A percentile compares a stretch with the other conserved stretches of the same genome.
These are phyloP conservation scores for Chiua sp. DNA, from an alignment of 1,284 basidiomycete genomes.

Conservation along the genomic window DNA sequence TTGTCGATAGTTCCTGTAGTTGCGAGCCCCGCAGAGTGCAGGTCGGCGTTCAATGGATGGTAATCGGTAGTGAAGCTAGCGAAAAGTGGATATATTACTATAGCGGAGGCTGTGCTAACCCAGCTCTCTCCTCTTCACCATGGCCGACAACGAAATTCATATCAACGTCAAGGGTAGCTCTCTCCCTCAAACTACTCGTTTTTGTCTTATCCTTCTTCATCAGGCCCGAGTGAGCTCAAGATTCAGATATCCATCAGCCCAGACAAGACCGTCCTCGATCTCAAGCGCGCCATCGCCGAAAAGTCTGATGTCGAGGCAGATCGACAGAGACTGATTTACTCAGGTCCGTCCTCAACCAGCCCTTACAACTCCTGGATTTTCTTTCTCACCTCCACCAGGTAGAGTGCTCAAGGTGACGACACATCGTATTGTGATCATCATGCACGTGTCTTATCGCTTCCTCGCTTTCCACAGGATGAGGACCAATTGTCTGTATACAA, in stretches of 20 bases:
- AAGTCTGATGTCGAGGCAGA: conserved; percentile 87
- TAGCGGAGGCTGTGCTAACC: conserved; percentile 25
- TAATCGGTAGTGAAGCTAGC: conserved; percentile 8
- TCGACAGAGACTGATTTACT: conserved; percentile 87
- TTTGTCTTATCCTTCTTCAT: not conserved
- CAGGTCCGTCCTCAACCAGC: conserved; percentile 54
- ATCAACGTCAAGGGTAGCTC: conserved; percentile 76
- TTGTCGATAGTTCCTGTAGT: too few species aligned
- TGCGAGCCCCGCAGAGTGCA: not conserved
- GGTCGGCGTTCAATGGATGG: conserved; percentile 38
- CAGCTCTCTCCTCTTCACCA: conserved; percentile 35
- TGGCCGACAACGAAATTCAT: conserved; percentile 68
- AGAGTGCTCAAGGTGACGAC: conserved; percentile 70
- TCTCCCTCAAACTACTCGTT: not conserved
- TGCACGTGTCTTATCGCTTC: conserved; percentile 12
- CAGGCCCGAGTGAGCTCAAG: conserved; percentile 90
- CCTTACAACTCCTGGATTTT: not conserved
- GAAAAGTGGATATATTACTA: too few species aligned
- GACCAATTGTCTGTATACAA: conserved; percentile 85
- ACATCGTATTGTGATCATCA: not conserved
- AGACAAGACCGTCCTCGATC: conserved; percentile 82
- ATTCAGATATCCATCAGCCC: conserved; percentile 81
- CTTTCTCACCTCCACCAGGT: conserved; percentile 43
- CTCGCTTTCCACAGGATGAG: conserved; percentile 64
- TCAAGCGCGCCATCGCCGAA: conserved; percentile 85